These are phyloP conservation scores for Aphanomyces euteiches DNA, from an alignment of 352 stramenopile species.

Conservation along the genomic window DNA sequence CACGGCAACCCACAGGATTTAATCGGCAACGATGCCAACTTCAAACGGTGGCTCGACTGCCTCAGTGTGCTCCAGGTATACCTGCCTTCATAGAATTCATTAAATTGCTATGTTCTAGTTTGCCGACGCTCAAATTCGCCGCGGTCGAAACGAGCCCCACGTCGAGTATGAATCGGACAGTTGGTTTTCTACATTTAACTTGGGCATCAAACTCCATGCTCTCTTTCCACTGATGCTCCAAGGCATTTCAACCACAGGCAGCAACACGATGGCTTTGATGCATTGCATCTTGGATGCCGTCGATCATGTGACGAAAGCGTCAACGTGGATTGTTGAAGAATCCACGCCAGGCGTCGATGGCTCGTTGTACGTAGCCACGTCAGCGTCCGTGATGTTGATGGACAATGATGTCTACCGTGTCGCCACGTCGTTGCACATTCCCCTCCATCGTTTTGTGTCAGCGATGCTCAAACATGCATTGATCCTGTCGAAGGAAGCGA, in stretches of 20 bases:
- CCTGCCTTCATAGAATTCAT: constrained; percentile 18
- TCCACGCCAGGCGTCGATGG: neutral
- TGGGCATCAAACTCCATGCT: constrained; percentile 82
- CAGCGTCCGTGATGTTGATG: constrained; percentile 30
- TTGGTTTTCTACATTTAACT: constrained; percentile 86
- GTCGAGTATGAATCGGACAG: constrained; percentile 87
- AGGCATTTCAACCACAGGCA: neutral
- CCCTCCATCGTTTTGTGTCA: constrained; percentile 74
- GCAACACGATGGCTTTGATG: constrained; percentile 29
- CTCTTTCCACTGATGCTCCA: constrained; percentile 60
- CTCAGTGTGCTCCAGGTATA: constrained; percentile 60
- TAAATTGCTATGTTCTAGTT: constrained; percentile 44
- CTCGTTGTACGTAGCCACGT: neutral
- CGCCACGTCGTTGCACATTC: constrained; percentile 71
- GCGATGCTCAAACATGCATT: constrained; percentile 37
- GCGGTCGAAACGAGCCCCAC: constrained; percentile 67
- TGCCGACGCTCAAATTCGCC: constrained; percentile 64
- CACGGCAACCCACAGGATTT: constrained; percentile 70
- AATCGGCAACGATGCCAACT: constrained; percentile 63
- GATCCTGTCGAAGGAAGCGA: constrained; percentile 17
- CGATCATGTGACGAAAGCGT: neutral
- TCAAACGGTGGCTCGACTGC: constrained; percentile 68
- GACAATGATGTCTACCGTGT: constrained; percentile 60
- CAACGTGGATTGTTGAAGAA: neutral
- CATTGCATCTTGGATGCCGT: constrained; percentile 22